Conservation (phyloP, 2,329 filamentous ascomycete genomes). For the Colletotrichum simmondsii region DNA sequence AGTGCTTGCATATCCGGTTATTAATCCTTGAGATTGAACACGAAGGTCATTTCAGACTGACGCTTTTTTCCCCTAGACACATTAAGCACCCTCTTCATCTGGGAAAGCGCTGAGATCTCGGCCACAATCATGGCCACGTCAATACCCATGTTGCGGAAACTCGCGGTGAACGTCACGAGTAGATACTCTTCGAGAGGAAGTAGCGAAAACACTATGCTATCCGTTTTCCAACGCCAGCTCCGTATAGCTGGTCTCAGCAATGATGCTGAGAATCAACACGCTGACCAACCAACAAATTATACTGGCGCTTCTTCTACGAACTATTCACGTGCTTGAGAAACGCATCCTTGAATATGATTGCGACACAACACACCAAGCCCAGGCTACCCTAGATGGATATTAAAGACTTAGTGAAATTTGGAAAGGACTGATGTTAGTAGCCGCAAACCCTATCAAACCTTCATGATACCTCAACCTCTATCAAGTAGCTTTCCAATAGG, state of each 20-base stretch:
- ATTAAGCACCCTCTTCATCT: not conserved
- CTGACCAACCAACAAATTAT: not conserved
- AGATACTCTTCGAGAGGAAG: not conserved
- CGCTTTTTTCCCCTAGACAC: not conserved
- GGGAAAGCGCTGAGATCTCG: not conserved
- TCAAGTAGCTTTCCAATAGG: too few species aligned
- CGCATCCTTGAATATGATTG: not conserved
- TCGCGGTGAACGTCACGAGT: not conserved
- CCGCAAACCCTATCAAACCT: too few species aligned
- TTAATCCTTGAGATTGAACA: fast-evolving
- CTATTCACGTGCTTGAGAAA: not conserved
- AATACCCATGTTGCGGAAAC: not conserved
- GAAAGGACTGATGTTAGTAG: too few species aligned
- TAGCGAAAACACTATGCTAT: not conserved
- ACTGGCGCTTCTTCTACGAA: not conserved
- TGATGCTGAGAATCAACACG: not conserved
- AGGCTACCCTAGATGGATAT: too few species aligned
- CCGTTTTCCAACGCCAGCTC: not conserved
- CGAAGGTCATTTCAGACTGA: not conserved
- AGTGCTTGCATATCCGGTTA: not conserved
- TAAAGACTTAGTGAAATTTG: too few species aligned
- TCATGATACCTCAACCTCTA: too few species aligned
- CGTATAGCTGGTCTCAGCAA: not conserved
- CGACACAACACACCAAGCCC: not conserved
- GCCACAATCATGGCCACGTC: not conserved